Evolutionary conservation across 371 early-diverging fungal species (phyloP), one percentile per base, ranked within the genome.

Genomic region (Mucor indicus): DNA sequence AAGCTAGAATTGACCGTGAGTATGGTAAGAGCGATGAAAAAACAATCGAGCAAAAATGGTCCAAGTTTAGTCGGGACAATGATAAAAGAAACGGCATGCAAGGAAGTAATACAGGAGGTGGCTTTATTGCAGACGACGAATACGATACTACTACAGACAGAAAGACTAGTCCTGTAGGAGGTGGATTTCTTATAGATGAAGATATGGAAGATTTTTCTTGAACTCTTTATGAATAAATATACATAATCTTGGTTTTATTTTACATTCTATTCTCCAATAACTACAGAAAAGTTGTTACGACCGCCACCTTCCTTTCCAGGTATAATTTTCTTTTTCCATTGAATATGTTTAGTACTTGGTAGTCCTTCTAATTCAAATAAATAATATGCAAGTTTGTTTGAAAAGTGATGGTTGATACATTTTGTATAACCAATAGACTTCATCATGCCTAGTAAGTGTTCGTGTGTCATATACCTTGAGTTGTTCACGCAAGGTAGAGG

Each of bases 401-500:
- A 79, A 22, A 82, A 81, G 45, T 90, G 86, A 50, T 82, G 76
- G 10, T 67, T 58, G n/a, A 80, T 57, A 35, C 81, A 68, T 21
- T 69, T 64, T 1, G 68, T 44, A 53, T 86, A 86, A 1, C 89
- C 89, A 11, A 88, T 66, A 0, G 74, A 71, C 0, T 31, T 31
- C 72, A 86, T 72, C 68, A 91, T 85, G 16, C 56, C 51, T 38
- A 76, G 29, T 19, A 93, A 60, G 17, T 80, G 76, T 9, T 87
- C 85, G 32, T 87, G 86, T 25, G 85, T 80, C 75, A 91, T 77
- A 55, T 95, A 95, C 4, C 95, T 75, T 13, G 92, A 91, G 53
- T 95, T 95, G 24, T 46, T 68, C 15, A 93, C 64, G 62, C 95
- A 95, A 0, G 93, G 86, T 16, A 87, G 67, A 2, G 94, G 94